These are phyloP conservation scores for Hyphopichia khmerensis DNA, from an alignment of 1,139 yeast species.

Conservation along the genomic window DNA sequence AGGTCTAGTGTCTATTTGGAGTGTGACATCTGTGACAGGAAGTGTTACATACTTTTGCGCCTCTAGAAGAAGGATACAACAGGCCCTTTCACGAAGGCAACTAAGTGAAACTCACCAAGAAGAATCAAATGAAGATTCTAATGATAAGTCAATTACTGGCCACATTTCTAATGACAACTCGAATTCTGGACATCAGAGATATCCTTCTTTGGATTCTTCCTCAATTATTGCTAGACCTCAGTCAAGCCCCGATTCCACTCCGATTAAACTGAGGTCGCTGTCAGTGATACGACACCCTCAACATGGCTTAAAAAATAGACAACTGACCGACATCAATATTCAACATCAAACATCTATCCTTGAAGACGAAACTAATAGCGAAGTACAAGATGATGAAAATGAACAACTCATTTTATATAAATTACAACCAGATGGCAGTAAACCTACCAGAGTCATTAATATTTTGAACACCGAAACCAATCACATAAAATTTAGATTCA, in stretches of 20 bases:
- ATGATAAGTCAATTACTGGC: background rate
- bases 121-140: too few species aligned
- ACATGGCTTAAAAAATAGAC: background rate
- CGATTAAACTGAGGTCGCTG: background rate
- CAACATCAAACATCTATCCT: too few species aligned
- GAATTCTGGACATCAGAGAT: background rate
- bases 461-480: background rate
- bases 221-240: background rate
- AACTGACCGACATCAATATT: background rate
- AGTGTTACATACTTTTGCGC: constrained; percentile 4
- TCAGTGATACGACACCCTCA: background rate
- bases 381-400: background rate
- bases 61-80: constrained; percentile 1
- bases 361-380: background rate
- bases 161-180: background rate
- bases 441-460: background rate
- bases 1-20: constrained; percentile 3
- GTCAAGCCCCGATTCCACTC: background rate
- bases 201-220: background rate
- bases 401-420: background rate
- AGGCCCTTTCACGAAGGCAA: background rate
- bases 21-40: constrained; percentile 4
- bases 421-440: background rate
- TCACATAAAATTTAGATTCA: background rate
- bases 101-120: background rate